These are phyloP conservation scores for Pugionium dolabratum DNA, from an alignment of 345 rosid species.

Conservation along the genomic window DNA sequence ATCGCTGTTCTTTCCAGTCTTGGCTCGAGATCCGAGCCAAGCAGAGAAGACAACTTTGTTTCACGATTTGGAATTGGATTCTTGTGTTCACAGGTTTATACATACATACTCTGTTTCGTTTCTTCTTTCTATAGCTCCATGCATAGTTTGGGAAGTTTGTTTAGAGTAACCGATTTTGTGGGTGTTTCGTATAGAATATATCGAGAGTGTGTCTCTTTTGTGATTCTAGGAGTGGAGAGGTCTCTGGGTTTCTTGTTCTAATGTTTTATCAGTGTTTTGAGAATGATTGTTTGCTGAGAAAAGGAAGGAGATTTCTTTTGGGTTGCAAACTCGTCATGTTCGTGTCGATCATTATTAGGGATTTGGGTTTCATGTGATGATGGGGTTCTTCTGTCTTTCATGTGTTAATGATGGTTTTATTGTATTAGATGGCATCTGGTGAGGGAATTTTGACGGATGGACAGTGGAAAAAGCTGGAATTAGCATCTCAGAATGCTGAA, in stretches of 20 bases:
- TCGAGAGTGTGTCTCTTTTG: not conserved
- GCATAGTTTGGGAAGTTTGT: not conserved
- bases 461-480: constrained; percentile 78
- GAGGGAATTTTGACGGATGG: constrained; percentile 79
- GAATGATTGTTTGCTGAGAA: constrained; percentile 30
- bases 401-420: constrained; percentile 2
- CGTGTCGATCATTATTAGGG: not conserved
- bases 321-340: not conserved
- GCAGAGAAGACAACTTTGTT: constrained; percentile 51
- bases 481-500: constrained; percentile 65
- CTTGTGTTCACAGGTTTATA: constrained; percentile 20
- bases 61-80: constrained; percentile 39
- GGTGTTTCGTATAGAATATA: not conserved
- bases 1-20: constrained; percentile 52
- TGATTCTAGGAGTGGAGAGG: not conserved
- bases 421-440: constrained; percentile 66
- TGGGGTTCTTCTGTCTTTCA: not conserved
- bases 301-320: not conserved
- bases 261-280: not conserved
- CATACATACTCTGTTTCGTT: not conserved
- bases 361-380: not conserved
- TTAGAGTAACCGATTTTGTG: not conserved
- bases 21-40: constrained; percentile 99
- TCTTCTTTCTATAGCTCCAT: not conserved
- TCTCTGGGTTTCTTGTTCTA: not conserved